Evolutionary conservation across 2,329 filamentous ascomycete genomes (phyloP), one percentile per base, ranked within the genome.

Genomic region (Aspergillus pseudoglaucus): DNA sequence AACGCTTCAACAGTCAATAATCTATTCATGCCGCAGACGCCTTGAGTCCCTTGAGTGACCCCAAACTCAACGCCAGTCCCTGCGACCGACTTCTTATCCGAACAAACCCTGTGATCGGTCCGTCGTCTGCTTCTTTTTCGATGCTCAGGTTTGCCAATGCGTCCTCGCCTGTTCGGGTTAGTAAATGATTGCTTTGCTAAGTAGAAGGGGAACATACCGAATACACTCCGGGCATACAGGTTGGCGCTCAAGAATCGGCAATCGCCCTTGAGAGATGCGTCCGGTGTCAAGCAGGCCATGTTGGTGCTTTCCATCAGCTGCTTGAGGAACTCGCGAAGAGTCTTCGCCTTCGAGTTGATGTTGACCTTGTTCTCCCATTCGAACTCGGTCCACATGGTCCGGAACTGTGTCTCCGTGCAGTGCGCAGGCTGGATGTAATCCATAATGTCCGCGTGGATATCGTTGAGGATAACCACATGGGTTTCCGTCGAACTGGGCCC

Each of bases 361-460:
- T 98, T 98, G 70, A 98, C 91, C 81, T 98, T 98, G 76, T 98
- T 98, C 78, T 98, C 93, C 93, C 93, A 98, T 68, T 98, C 93
- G 58, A 98, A 98, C 67, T 98, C 93, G 33, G 93, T 98, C 93
- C 93, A 98, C 93, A 98, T 98, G n/a, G 89, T 95, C 51, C 93
- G 83, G 84, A 98, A 98, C 64, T 97, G 90, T 9, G 91, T 96
- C 76, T 98, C 93, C 4, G 89, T 93, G 77, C 93, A 98, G 14
- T 90, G 85, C 6, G 91, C 91, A 1, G 93, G 93, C 67, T 97
- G 91, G 62, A 98, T 98, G 74, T 98, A 98, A 73, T 98, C 93
- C 93, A 98, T 98, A 56, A 98, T 96, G 65, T 98, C 93, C 48
- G 97, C 91, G 63, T 98, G 93, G 25, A 98, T 83, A 67, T 98